Percentiles rank a stretch among this genome's conserved stretches.
Evolutionary conservation across 2,329 filamentous ascomycete genomes (phyloP).

Genomic region (Parastagonospora avenae): DNA sequence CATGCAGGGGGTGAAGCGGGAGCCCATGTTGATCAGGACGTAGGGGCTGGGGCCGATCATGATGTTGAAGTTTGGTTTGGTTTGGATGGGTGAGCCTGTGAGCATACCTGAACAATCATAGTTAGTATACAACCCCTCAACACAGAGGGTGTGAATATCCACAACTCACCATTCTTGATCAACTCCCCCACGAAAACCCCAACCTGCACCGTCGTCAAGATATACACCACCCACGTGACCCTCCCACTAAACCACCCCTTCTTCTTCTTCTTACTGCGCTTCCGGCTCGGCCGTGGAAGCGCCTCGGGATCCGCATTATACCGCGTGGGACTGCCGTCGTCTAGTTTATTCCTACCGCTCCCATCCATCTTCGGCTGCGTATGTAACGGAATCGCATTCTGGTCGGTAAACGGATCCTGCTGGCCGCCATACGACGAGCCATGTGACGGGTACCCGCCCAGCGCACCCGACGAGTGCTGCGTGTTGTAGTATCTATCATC

Average conservation of each 20-base stretch:
- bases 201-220: conserved; percentile 76
- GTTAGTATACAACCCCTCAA: no score
- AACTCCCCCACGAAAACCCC: conserved; percentile 89
- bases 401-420: conserved; percentile 58
- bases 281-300: conserved; percentile 27
- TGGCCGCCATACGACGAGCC: conserved; percentile 63
- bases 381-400: conserved; percentile 55
- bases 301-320: conserved; percentile 50
- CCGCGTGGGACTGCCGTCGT: conserved; percentile 33
- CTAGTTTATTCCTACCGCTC: neutral
- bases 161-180: conserved; percentile 68
- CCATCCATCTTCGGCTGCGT: conserved; percentile 45
- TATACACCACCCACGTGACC: conserved; percentile 81
- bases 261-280: conserved; percentile 50
- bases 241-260: conserved; percentile 62
- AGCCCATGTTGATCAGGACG: conserved; percentile 95
- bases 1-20: conserved; percentile 93
- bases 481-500: conserved; percentile 51
- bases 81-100: conserved; percentile 79
- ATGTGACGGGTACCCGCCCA: conserved; percentile 53
- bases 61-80: conserved; percentile 85
- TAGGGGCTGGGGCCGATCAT: conserved; percentile 95
- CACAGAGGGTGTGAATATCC: no score
- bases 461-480: conserved; percentile 53
- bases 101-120: conserved; percentile 66